phyloP scores from a whole-genome alignment of 116 monocot genomes.

The Dioscorea cayenensis region DNA sequence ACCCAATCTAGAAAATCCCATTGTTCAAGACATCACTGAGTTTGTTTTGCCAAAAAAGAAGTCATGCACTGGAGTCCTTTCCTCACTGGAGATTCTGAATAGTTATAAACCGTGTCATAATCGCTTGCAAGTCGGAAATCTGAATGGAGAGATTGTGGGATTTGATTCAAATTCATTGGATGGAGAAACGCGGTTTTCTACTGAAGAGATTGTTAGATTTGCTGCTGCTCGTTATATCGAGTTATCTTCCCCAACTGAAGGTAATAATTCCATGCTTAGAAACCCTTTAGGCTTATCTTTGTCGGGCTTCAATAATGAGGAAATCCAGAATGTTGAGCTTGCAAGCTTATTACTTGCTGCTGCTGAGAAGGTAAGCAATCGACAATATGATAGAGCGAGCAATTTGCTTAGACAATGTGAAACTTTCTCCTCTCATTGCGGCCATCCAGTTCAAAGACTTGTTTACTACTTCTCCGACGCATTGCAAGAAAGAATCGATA shows the following conservation, averaged over 20 bases:
- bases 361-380: conserved; percentile 24
- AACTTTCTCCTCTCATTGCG: conserved; percentile 11
- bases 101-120: conserved; percentile 1
- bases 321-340: conserved; percentile 17
- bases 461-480: conserved; percentile 24
- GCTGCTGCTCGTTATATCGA: conserved; percentile 8
- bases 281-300: conserved; percentile 9
- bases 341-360: conserved; percentile 14
- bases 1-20: background rate
- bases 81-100: background rate
- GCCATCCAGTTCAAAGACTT: conserved; percentile 23
- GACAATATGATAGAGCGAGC: conserved; percentile 11
- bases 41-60: background rate
- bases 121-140: background rate
- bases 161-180: background rate
- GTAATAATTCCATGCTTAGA: background rate
- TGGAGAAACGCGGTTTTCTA: conserved; percentile 8
- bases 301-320: conserved; percentile 6
- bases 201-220: conserved; percentile 16
- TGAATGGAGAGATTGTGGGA: background rate
- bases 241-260: conserved; percentile 3
- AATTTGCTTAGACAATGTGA: conserved; percentile 15
- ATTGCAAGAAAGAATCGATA: conserved; percentile 13
- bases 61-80: background rate
- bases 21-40: background rate